Evolutionary conservation across 2,329 filamentous ascomycete species (phyloP).

Genomic region (Cercospora sp.): DNA sequence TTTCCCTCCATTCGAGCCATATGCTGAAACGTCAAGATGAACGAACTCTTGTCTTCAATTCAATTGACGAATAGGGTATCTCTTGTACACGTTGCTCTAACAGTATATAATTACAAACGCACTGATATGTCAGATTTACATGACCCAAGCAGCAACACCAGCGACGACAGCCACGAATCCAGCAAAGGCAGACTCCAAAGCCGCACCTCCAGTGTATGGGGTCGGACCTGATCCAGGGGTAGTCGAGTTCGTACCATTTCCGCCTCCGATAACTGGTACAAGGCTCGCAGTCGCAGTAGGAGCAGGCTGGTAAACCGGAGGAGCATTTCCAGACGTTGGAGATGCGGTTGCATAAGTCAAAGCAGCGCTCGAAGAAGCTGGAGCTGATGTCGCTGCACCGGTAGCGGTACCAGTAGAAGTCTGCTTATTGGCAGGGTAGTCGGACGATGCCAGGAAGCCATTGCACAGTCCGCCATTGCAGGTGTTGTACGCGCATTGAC

Average conservation of each 20-base stretch:
- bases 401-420: not conserved
- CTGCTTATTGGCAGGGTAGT: not conserved
- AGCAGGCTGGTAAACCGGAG: not conserved
- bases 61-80: not conserved
- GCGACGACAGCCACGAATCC: conserved; percentile 11
- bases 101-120: not conserved
- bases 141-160: conserved; percentile 14
- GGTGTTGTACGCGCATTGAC: conserved; percentile 31
- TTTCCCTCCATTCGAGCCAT: too few relatives aligned
- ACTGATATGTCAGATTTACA: too few relatives aligned
- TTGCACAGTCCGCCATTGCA: conserved; percentile 31
- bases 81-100: not conserved
- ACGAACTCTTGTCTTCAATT: not conserved
- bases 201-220: conserved; percentile 10
- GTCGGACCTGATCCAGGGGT: not conserved
- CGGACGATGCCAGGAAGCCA: conserved; percentile 8
- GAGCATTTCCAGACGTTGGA: not conserved
- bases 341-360: not conserved
- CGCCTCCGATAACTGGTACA: not conserved
- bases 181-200: not conserved
- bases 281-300: not conserved
- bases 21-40: not conserved
- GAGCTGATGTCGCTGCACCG: not conserved
- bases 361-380: not conserved
- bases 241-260: not conserved